phyloP scores from a whole-genome alignment of 768 basidiomycete species.

The Phaffia tasmanica region DNA sequence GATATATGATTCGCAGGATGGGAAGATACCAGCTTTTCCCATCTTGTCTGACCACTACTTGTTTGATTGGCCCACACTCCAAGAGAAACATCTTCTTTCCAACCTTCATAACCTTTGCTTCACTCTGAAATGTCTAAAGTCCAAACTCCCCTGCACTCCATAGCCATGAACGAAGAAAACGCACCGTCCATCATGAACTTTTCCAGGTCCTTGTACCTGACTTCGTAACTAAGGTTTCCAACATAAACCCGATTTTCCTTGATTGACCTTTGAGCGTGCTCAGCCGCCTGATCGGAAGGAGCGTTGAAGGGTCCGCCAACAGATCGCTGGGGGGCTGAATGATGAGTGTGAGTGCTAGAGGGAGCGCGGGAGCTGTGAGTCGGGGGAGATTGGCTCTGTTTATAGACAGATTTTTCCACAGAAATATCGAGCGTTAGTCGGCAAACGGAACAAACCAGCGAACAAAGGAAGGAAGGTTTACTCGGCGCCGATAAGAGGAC shows the following conservation, averaged over 20 bases:
- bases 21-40: no score
- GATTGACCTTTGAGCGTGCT: constrained; percentile 92
- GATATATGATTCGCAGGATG: no score
- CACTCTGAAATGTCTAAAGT: background rate
- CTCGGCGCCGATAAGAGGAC: no score
- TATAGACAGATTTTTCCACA: no score
- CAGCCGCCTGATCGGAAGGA: constrained; percentile 72
- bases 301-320: constrained; percentile 37
- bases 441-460: no score
- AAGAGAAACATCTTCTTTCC: constrained; percentile 30
- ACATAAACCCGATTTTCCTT: constrained; percentile 97
- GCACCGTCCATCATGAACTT: constrained; percentile 99
- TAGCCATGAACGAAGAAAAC: constrained; percentile 43
- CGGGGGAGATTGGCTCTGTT: no score
- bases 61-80: background rate
- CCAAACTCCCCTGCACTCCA: constrained; percentile 31
- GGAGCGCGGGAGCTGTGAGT: no score
- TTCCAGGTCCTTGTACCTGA: constrained; percentile 97
- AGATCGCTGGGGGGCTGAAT: constrained; percentile 11
- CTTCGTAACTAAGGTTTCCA: constrained; percentile 96
- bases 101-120: constrained; percentile 25
- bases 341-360: no score
- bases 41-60: no score
- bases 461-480: no score
- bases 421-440: no score